phyloP scores from a whole-genome alignment of 495 filamentous ascomycete species.

The Astrocystis sublimbata region DNA sequence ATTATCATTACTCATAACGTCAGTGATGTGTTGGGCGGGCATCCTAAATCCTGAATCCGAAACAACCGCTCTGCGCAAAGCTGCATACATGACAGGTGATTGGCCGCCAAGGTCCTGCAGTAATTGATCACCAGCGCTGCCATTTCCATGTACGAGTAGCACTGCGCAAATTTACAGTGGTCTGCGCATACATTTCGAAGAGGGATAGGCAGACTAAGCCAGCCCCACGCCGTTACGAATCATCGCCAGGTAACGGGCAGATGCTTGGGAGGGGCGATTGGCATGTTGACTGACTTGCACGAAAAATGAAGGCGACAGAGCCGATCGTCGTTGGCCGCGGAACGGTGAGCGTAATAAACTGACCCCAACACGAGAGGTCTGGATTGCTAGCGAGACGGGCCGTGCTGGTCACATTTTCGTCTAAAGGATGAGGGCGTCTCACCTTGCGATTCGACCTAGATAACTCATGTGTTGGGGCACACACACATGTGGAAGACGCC shows the following conservation, averaged over 20 bases:
- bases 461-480: neutral
- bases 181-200: no score
- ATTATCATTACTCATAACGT: neutral
- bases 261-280: neutral
- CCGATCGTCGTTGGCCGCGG: neutral
- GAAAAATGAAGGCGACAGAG: neutral
- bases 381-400: neutral
- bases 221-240: neutral
- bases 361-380: neutral
- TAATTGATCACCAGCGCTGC: constrained; percentile 7
- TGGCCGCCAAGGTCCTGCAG: neutral
- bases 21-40: constrained; percentile 5
- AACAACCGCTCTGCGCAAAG: constrained; percentile 6
- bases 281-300: constrained; percentile 2
- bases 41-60: constrained; percentile 3
- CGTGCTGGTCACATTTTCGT: constrained; percentile 3
- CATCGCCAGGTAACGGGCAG: neutral
- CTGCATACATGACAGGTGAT: neutral
- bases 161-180: no score
- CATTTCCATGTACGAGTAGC: no score
- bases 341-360: neutral
- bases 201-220: neutral
- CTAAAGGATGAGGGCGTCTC: neutral
- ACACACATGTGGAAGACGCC: constrained; percentile 8
- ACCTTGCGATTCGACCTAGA: constrained; percentile 1